A percentile compares a stretch with the other conserved stretches of the same genome.
phyloP scores from a whole-genome alignment of 768 basidiomycete genomes.

The Fomitopsis pulvina region DNA sequence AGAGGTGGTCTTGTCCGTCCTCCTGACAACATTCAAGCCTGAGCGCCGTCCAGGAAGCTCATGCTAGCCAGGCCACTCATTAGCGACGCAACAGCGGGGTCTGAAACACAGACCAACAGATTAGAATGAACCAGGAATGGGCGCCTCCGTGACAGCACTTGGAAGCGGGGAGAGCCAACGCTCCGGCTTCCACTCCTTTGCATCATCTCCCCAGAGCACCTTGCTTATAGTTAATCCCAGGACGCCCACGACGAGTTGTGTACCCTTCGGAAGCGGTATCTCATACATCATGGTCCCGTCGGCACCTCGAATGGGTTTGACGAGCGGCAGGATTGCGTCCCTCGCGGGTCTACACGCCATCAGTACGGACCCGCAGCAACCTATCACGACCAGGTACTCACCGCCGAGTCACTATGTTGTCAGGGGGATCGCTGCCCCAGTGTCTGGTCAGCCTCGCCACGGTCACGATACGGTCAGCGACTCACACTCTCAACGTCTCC shows the following conservation, averaged over 20 bases:
- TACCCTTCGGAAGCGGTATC: conserved; percentile 21
- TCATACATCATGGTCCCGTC: conserved; percentile 20
- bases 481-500: conserved; percentile 48
- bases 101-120: too few relatives aligned
- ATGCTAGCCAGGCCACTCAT: too few relatives aligned
- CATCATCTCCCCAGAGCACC: conserved; percentile 35
- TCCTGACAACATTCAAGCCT: conserved; percentile 22
- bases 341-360: not conserved
- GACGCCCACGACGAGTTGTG: conserved; percentile 19
- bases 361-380: too few relatives aligned
- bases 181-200: conserved; percentile 36
- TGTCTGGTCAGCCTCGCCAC: not conserved
- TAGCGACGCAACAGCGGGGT: too few relatives aligned
- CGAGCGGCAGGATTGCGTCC: conserved; percentile 23
- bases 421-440: conserved; percentile 1
- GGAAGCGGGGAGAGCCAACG: conserved; percentile 31
- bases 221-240: conserved; percentile 27
- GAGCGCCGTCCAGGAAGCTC: too few relatives aligned
- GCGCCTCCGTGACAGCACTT: conserved; percentile 16
- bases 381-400: not conserved
- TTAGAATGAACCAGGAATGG: too few relatives aligned
- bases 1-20: conserved; percentile 24
- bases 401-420: conserved; percentile 1
- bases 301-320: conserved; percentile 20
- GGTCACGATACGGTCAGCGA: not conserved